These are phyloP conservation scores for Vitis hybrid DNA, from an alignment of 177 flowering plant species.

Conservation along the genomic window DNA sequence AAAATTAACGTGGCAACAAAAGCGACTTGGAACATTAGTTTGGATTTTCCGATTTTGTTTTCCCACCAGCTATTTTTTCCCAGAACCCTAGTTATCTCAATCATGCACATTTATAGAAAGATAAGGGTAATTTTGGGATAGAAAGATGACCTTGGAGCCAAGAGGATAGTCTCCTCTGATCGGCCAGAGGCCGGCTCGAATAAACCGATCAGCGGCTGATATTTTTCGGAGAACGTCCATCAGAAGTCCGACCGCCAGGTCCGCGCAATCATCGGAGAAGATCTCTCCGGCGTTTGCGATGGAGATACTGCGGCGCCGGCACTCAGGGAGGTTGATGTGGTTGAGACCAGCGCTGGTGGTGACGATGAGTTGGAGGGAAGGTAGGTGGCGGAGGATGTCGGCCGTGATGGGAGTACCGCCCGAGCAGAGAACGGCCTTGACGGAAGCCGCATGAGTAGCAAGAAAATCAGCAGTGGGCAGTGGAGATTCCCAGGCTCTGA, in stretches of 20 bases:
- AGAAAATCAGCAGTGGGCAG: slow-evolving; percentile 21
- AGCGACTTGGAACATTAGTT: no score
- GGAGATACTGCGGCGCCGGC: slow-evolving; percentile 40
- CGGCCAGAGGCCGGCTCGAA: slow-evolving; percentile 46
- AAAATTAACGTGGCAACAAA: no score
- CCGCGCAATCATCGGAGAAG: slow-evolving; percentile 60
- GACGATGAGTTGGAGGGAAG: slow-evolving; percentile 35
- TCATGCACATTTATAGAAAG: background rate
- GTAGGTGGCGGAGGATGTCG: slow-evolving; percentile 30
- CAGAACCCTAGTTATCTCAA: no score
- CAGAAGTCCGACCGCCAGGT: slow-evolving; percentile 47
- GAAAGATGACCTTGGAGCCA: slow-evolving; percentile 42
- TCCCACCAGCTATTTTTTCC: no score
- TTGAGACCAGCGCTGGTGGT: slow-evolving; percentile 49
- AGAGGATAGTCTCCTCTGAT: slow-evolving; percentile 35
- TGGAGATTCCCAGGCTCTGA: slow-evolving; percentile 25
- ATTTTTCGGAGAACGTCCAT: slow-evolving; percentile 51
- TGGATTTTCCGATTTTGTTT: no score
- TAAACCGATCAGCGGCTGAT: slow-evolving; percentile 52
- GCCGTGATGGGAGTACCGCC: slow-evolving; percentile 18
- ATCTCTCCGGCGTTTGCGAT: slow-evolving; percentile 36
- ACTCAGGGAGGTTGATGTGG: slow-evolving; percentile 50
- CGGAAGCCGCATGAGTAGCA: slow-evolving; percentile 16
- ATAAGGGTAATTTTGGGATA: no score
- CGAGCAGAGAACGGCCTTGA: slow-evolving; percentile 19